Evolutionary conservation across 2,329 filamentous ascomycete genomes (phyloP), one percentile per base, ranked within the genome.

Genomic region (Fusarium pseudoanthophilum): DNA sequence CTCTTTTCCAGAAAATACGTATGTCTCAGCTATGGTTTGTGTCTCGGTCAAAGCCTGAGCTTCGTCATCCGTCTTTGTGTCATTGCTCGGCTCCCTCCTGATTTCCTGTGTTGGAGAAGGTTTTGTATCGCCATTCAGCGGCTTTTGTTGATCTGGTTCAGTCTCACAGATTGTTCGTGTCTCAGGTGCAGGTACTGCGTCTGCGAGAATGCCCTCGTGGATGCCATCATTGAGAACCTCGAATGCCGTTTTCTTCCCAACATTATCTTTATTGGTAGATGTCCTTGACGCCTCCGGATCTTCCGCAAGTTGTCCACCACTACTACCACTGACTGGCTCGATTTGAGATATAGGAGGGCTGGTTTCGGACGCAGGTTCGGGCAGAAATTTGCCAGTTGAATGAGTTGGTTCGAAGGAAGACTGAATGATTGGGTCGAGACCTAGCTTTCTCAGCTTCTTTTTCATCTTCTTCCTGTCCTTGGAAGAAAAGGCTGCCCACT

Each of bases 381-480:
- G 40, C 14, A 55, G 45, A n/a, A 15, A 26, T 18, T 60, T 58
- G 28, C 61, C 45, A 30, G 48, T 45, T 20, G 51, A 37, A 43
- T 37, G 32, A 42, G 40, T 48, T n/a, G 57, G 26, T 24, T 56
- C 48, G 21, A 67, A 63, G 26, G 60, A 57, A 14, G 69, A 61
- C 48, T 61, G 62, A 18, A 77, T 39, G 36, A 77, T 48, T 11
- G 60, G 39, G 13, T 77, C 71, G 6, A 77, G 61, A 8, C 60
- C 72, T 58, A 72, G 66, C 61, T 74, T 75, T 60, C 61, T 74
- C 20, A 77, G 60, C 28, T 64, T 72, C 48, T 74, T 77, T 37
- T 64, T 77, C 6, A 78, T 74, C 45, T 68, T 72, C 46, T 77
- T 77, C 43, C 64, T 77, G 10, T 77, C 75, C 56, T 74, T 77